Evolutionary conservation across 169 alveolate species (phyloP).

Genomic region (Theileria luwenshuni): DNA sequence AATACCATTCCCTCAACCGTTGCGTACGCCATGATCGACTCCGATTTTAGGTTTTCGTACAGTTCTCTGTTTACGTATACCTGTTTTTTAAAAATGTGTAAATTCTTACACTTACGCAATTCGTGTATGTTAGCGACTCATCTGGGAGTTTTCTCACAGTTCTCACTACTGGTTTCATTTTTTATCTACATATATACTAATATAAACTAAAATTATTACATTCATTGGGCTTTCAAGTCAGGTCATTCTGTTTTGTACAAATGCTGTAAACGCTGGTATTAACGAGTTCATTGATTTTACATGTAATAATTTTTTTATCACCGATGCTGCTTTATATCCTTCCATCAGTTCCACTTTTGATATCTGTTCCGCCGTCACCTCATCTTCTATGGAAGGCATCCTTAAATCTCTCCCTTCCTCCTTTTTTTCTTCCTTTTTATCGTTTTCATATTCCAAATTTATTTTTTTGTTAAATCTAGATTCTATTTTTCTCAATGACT

Average conservation of each 20-base stretch:
- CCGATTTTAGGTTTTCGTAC: conserved; percentile 39
- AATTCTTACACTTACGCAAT: conserved; percentile 51
- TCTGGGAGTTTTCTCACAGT: conserved; percentile 66
- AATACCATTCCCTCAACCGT: conserved; percentile 55
- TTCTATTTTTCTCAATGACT: neutral
- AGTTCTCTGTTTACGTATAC: conserved; percentile 62
- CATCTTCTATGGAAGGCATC: neutral
- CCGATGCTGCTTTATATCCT: conserved; percentile 50
- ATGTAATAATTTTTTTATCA: conserved; percentile 45
- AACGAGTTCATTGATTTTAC: conserved; percentile 59
- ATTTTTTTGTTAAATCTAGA: neutral
- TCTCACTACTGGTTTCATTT: conserved; percentile 40
- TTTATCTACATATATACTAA: neutral
- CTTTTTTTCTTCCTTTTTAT: neutral
- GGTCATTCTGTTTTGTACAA: conserved; percentile 32
- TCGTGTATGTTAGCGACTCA: conserved; percentile 64
- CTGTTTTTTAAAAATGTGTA: conserved; percentile 2
- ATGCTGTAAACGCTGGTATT: conserved; percentile 63
- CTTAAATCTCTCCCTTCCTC: neutral
- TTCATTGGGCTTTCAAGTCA: conserved; percentile 5
- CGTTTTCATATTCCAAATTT: neutral
- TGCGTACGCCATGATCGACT: conserved; percentile 62
- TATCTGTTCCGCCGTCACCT: conserved; percentile 2
- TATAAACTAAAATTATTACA: neutral
- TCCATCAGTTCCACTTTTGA: conserved; percentile 48